Percentiles rank a stretch among this genome's conserved stretches.
Evolutionary conservation across 768 basidiomycete species (phyloP).

Genomic region (Russula sp.): DNA sequence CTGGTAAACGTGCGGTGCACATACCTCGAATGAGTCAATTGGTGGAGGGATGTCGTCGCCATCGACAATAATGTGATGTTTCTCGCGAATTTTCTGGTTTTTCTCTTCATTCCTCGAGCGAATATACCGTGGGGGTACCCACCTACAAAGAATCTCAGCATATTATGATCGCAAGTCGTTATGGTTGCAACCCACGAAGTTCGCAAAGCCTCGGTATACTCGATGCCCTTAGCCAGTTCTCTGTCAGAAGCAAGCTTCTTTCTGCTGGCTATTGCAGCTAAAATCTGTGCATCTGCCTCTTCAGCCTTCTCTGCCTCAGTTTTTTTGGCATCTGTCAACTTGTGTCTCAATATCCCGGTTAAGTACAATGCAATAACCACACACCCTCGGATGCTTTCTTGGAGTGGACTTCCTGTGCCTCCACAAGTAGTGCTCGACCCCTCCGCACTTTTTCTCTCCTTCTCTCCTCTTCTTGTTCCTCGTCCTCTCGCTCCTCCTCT

Average conservation of each 20-base stretch:
- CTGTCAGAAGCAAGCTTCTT: slow-evolving; percentile 89
- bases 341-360: slow-evolving; percentile 4
- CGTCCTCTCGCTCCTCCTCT: slow-evolving; percentile 60
- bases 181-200: slow-evolving; percentile 58
- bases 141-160: slow-evolving; percentile 48
- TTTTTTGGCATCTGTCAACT: slow-evolving; percentile 71
- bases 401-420: slow-evolving; percentile 93
- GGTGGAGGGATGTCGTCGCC: slow-evolving; percentile 93
- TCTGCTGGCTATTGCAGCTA: slow-evolving; percentile 87
- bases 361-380: slow-evolving; percentile 22
- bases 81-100: slow-evolving; percentile 73
- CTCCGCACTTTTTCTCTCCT: slow-evolving; percentile 71
- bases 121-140: slow-evolving; percentile 84
- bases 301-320: slow-evolving; percentile 80
- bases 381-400: slow-evolving; percentile 78
- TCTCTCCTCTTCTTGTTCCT: slow-evolving; percentile 74
- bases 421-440: slow-evolving; percentile 83
- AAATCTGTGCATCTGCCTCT: slow-evolving; percentile 86
- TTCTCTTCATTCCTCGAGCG: slow-evolving; percentile 66
- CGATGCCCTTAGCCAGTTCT: slow-evolving; percentile 90
- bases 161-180: slow-evolving; percentile 1
- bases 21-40: slow-evolving; percentile 80
- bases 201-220: slow-evolving; percentile 81
- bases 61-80: slow-evolving; percentile 92
- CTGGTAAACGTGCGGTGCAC: slow-evolving; percentile 27